Evolutionary conservation across 108 stramenopile species (phyloP), one percentile per base, ranked within the genome.

Genomic region (Asterionellopsis glacialis): DNA sequence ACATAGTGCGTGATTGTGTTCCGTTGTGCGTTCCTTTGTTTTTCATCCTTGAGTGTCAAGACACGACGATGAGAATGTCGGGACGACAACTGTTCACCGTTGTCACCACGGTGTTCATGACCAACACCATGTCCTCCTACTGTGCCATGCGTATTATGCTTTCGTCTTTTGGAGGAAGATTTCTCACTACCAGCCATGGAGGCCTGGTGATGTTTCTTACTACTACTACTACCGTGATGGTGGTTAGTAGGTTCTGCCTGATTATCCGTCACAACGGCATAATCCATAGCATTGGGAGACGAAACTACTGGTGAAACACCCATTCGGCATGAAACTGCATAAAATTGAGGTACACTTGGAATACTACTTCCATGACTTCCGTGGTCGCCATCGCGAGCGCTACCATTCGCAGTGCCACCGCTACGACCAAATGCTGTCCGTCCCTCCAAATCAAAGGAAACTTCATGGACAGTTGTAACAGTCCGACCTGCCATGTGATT

Each of bases 1-100:
- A 79, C 69, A 54, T 68, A 85, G 60, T 85, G 84, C 9, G 77
- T 85, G 26, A 85, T 54, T 28, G 59, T 56, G 24, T 65, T 57
- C 6, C 65, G 54, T 21, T 68, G 61, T 41, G 23, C 43, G 7
- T 19, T 7, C 18, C 22, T 48, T 48, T 19, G 22, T 48, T 19
- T 19, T 21, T 22, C 47, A 21, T 48, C 47, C 22, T 48, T 48
- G 33, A 33, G 33, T 22, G 21, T 22, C 47, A 21, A 22, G 2
- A 22, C 21, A 7, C 22, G 47, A 22, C 22, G 47, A 48, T 21
- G 22, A 7, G 21, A 21, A 48, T 19, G 18, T 48, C 22, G 47
- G 22, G 22, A 48, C 26, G 21, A 14, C 1, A 13, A 18, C n/a
- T 21, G 16, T 9, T 54, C 51, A 13, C 41, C 15, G 18, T 16